phyloP scores from a whole-genome alignment of 805 yeast genomes.

The Spathaspora passalidarum region DNA sequence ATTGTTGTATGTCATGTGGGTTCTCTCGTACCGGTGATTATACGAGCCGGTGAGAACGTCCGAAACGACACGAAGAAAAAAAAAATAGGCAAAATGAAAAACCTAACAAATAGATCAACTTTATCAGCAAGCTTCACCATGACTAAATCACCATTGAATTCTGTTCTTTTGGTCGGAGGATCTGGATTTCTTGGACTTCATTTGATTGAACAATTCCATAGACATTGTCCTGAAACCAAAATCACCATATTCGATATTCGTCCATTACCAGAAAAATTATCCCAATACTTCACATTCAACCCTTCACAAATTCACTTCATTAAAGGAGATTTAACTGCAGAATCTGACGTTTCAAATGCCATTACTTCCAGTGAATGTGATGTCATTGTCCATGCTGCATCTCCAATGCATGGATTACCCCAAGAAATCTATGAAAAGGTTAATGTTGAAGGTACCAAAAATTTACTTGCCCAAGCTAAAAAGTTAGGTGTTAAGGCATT shows the following conservation, averaged over 20 bases:
- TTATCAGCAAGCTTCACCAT: background rate
- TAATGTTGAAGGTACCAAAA: constrained; percentile 84
- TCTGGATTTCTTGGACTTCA: constrained; percentile 94
- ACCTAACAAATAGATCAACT: background rate
- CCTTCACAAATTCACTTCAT: constrained; percentile 55
- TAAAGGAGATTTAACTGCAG: constrained; percentile 82
- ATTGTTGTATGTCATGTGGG: too few species aligned
- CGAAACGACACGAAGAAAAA: background rate
- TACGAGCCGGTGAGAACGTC: background rate
- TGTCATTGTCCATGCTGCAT: constrained; percentile 91
- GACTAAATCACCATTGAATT: constrained; percentile 22
- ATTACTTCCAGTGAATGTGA: constrained; percentile 57
- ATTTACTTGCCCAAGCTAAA: constrained; percentile 63
- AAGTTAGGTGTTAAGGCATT: constrained; percentile 55
- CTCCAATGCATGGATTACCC: constrained; percentile 90
- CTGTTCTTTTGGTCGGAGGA: constrained; percentile 90
- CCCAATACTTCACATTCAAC: constrained; percentile 74
- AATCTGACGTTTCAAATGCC: constrained; percentile 63
- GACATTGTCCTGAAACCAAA: constrained; percentile 58
- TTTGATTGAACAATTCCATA: constrained; percentile 78
- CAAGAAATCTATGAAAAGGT: constrained; percentile 83
- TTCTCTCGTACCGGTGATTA: too few species aligned
- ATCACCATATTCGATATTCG: constrained; percentile 91
- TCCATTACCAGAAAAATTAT: constrained; percentile 70
- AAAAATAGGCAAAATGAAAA: too few species aligned